Conservation (phyloP, 306 rosid genomes). For the Inga leiocalycina region DNA sequence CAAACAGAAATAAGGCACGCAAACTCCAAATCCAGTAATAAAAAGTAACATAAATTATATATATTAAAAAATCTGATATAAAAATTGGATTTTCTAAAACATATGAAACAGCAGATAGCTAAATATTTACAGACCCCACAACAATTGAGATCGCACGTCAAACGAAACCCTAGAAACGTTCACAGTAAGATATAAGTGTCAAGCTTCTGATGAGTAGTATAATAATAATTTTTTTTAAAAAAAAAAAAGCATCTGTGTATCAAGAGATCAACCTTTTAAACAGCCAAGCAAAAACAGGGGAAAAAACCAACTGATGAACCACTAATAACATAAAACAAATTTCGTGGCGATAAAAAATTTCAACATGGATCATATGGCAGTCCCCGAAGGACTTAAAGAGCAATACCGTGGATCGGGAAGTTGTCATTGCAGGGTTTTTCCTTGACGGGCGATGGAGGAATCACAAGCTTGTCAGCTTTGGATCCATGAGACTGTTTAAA, state of each 20-base stretch:
- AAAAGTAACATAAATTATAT: not conserved
- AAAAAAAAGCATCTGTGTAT: not conserved
- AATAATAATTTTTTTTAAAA: no score
- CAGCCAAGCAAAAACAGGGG: not conserved
- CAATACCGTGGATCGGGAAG: constrained; percentile 42
- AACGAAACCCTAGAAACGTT: constrained; percentile 22
- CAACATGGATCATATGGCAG: constrained; percentile 38
- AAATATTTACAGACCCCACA: constrained; percentile 31
- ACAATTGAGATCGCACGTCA: constrained; percentile 25
- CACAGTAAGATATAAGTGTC: not conserved
- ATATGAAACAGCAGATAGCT: constrained; percentile 8
- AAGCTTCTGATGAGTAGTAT: not conserved
- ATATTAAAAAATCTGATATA: not conserved
- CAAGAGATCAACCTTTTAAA: not conserved
- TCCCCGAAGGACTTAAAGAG: constrained; percentile 43
- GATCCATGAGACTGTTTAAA: constrained; percentile 54
- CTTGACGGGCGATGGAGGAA: constrained; percentile 71
- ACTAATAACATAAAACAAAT: constrained; percentile 2
- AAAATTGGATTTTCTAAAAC: not conserved
- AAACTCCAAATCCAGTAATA: not conserved
- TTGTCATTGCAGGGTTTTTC: constrained; percentile 44
- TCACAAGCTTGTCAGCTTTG: constrained; percentile 50
- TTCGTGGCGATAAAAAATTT: not conserved
- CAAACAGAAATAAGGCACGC: not conserved
- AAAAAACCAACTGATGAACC: not conserved